phyloP scores from a whole-genome alignment of 352 stramenopile species.

The Pythium grandisporangium region DNA sequence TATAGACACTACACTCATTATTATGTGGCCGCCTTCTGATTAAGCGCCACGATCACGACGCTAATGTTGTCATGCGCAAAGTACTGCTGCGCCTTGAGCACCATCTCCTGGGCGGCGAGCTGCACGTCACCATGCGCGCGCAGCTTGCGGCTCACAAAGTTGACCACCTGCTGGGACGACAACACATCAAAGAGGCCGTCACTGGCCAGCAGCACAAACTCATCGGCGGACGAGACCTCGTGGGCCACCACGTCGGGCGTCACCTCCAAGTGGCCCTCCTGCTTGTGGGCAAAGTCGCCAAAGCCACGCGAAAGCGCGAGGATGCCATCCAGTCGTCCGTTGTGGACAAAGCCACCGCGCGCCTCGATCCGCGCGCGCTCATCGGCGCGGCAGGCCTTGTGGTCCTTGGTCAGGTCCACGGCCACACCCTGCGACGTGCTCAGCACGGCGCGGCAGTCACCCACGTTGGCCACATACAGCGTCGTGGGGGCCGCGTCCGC shows the following conservation, averaged over 20 bases:
- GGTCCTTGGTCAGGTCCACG: conserved; percentile 78
- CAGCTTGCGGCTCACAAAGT: conserved; percentile 87
- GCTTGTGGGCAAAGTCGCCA: conserved; percentile 85
- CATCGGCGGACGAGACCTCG: conserved; percentile 47
- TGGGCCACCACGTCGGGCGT: conserved; percentile 78
- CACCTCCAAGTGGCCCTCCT: conserved; percentile 77
- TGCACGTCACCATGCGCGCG: conserved; percentile 84
- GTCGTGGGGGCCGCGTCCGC: conserved; percentile 30
- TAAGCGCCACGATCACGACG: conserved; percentile 81
- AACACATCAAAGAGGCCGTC: conserved; percentile 90
- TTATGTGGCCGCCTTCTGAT: conserved; percentile 30
- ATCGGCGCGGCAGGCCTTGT: conserved; percentile 73
- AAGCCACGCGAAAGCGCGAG: conserved; percentile 84
- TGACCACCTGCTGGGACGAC: conserved; percentile 85
- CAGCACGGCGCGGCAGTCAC: conserved; percentile 86
- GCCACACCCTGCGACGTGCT: conserved; percentile 62
- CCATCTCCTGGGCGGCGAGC: conserved; percentile 76
- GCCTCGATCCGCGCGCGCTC: conserved; percentile 78
- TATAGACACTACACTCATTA: too few species aligned
- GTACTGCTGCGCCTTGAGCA: conserved; percentile 84
- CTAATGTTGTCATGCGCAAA: conserved; percentile 89
- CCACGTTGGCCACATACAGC: conserved; percentile 83
- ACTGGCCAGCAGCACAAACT: conserved; percentile 88
- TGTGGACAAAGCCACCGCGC: conserved; percentile 82
- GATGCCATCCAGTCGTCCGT: conserved; percentile 82